These are phyloP conservation scores for Sphaerulina vaccinii DNA, from an alignment of 2,329 filamentous ascomycete genomes.

Conservation along the genomic window DNA sequence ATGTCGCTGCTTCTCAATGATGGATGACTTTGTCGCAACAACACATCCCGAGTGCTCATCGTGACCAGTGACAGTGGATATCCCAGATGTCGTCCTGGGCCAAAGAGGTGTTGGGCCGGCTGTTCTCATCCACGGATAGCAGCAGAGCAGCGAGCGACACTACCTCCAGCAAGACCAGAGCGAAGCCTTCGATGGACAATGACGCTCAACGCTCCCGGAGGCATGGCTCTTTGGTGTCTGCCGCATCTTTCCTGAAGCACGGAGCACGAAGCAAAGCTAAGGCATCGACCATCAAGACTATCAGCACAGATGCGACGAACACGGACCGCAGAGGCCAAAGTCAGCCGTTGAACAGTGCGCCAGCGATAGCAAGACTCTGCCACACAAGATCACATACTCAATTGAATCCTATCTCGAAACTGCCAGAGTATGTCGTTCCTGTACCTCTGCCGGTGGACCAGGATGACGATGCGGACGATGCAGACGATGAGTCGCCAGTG, in stretches of 20 bases:
- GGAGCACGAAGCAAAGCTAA: background rate
- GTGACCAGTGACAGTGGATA: background rate
- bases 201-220: background rate
- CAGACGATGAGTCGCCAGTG: background rate
- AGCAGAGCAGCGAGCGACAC: conserved; percentile 7
- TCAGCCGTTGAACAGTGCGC: background rate
- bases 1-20: no score
- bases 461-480: background rate
- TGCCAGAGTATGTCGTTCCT: background rate
- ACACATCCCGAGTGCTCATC: background rate
- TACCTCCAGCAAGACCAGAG: background rate
- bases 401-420: conserved; percentile 2
- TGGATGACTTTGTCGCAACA: no score
- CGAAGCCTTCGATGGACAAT: background rate
- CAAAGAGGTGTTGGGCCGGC: conserved; percentile 2
- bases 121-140: conserved; percentile 1
- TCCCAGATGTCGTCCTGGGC: conserved; percentile 9
- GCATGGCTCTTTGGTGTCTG: conserved; percentile 3
- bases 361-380: background rate
- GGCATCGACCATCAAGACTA: background rate
- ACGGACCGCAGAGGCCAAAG: conserved; percentile 2
- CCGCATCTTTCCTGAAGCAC: background rate
- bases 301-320: no score
- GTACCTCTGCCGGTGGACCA: background rate
- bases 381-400: conserved; percentile 5